Evolutionary conservation across 225 moss, liverwort and hornwort species (phyloP), one percentile per base, ranked within the genome.

Genomic region (Ulota crispa): DNA sequence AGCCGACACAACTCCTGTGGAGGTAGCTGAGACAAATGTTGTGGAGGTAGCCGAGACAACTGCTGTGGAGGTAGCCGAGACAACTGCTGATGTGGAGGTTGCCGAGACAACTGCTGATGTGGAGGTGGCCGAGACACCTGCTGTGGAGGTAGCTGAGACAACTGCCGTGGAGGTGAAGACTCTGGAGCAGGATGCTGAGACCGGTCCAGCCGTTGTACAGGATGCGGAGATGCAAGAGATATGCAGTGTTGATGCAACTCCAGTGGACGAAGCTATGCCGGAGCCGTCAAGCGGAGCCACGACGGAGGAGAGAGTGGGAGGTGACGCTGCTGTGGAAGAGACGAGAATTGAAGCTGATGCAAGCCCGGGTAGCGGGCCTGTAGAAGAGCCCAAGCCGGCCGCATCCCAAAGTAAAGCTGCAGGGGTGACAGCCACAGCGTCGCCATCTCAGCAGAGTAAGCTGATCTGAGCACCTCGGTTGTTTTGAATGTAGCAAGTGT

Each of bases 401-500:
- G 73, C 37, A 30, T 37, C 64, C 37, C 78, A 82, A 64, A 79
- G 56, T 73, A 69, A 57, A 55, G 68, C 82, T 54, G 37, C 60
- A 62, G 78, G 60, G 52, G 70, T 69, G 70, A 57, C 45, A 19
- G 78, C 75, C 16, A 45, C 11, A 27, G 89, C 30, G 5, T 72
- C 79, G 24, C 27, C 86, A 53, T 82, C 68, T 84, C 82, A 91
- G 68, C 86, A 90, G 81, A 88, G 85, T 85, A 86, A 76, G 86
- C 72, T 67, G 62, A 62, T 18, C 1, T 36, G 31, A 24, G 23
- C 55, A 30, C 5, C 32, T 32, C 45, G 54, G 61, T 55, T 53
- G 41, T 75, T 75, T 50, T 69, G 76, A 8, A 36, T 60, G 59
- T 26, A 45, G 3, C 8, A 11, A 55, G 65, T 53, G 28, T 64